Percentiles rank a stretch among this genome's conserved stretches.
phyloP scores from a whole-genome alignment of 768 basidiomycete species.

The Rhodotorula taiwanensis region DNA sequence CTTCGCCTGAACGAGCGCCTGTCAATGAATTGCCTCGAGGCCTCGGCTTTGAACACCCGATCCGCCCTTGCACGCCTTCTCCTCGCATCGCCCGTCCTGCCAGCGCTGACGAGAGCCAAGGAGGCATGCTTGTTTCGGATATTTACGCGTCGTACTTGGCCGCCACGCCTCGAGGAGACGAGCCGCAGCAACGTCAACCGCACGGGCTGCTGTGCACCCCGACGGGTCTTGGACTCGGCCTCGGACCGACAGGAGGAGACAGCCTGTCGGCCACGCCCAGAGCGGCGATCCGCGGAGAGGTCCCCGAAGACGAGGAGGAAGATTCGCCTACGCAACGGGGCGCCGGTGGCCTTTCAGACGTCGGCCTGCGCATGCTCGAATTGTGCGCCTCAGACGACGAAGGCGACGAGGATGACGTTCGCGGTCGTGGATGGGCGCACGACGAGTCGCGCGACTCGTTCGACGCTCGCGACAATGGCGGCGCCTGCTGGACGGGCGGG shows the following conservation, averaged over 20 bases:
- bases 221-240: neutral
- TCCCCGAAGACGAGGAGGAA: neutral
- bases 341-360: neutral
- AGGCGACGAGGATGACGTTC: neutral
- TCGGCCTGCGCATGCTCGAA: constrained; percentile 27
- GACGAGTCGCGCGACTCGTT: neutral
- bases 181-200: constrained; percentile 2
- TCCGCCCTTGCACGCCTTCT: constrained; percentile 19
- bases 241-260: no score
- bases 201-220: constrained; percentile 21
- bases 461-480: no score
- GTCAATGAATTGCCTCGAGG: no score
- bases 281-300: constrained; percentile 2
- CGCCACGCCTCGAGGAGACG: no score
- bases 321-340: constrained; percentile 17
- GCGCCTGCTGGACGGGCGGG: constrained; percentile 13
- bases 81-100: neutral
- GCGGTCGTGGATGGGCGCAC: neutral
- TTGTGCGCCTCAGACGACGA: constrained; percentile 15
- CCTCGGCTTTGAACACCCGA: neutral
- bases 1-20: neutral
- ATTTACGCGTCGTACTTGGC: constrained; percentile 28
- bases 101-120: no score
- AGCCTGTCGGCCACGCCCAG: constrained; percentile 6
- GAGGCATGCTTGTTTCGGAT: constrained; percentile 1